These are phyloP conservation scores for Arthrobotrys entomopaga DNA, from an alignment of 2,329 filamentous ascomycete species.

Conservation along the genomic window DNA sequence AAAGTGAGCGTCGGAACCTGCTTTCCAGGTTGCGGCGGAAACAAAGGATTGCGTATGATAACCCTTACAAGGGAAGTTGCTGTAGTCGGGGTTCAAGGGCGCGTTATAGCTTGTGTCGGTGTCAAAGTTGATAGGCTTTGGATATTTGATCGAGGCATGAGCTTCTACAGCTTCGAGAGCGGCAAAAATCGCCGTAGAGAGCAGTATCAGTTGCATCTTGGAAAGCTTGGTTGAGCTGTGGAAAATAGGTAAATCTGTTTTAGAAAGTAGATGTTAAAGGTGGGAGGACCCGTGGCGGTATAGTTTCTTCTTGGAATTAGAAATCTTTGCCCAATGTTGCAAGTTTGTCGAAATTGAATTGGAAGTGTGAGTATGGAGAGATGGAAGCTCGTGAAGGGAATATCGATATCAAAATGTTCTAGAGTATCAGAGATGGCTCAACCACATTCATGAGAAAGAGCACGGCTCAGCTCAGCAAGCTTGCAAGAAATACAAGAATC, in stretches of 20 bases:
- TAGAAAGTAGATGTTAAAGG: background rate
- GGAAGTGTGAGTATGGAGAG: background rate
- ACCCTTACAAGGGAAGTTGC: constrained; percentile 81
- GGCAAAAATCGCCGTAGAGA: constrained; percentile 63
- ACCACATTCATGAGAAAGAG: constrained; percentile 6
- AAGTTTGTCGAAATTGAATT: background rate
- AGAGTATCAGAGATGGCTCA: constrained; percentile 9
- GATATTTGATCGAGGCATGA: constrained; percentile 69
- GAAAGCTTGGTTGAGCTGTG: background rate
- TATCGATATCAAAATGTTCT: constrained; percentile 20
- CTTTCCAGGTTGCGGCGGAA: constrained; percentile 51
- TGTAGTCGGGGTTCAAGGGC: constrained; percentile 71
- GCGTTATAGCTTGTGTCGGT: constrained; percentile 69
- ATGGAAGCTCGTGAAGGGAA: background rate
- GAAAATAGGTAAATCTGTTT: too few species aligned
- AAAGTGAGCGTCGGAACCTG: constrained; percentile 55
- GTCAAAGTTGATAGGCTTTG: constrained; percentile 67
- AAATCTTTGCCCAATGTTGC: background rate
- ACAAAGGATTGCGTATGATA: constrained; percentile 63
- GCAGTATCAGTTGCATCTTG: constrained; percentile 33
- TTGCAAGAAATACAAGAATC: background rate
- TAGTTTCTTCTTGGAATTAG: background rate
- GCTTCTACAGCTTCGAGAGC: constrained; percentile 63
- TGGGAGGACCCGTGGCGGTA: background rate
- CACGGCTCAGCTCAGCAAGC: constrained; percentile 34